Evolutionary conservation across 306 rosid species (phyloP), one percentile per base, ranked within the genome.

Genomic region (Argentina anserina): DNA sequence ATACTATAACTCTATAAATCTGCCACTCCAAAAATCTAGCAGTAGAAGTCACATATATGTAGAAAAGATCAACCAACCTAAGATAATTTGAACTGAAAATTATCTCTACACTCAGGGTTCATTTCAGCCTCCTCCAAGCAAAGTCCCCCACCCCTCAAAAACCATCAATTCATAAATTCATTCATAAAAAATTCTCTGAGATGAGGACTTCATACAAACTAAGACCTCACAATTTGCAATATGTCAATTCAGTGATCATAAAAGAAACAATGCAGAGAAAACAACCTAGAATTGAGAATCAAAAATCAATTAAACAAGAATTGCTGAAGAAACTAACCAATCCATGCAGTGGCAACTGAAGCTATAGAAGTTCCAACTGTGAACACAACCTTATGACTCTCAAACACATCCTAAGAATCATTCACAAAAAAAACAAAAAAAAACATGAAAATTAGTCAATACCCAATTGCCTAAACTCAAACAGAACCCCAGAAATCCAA

Each of bases 281-380:
- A 3, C 41, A 47, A 2, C 63, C 15, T 17, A 11, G 9, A 15
- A 49, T 67, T 28, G 6, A 72, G 5, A 26, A 82, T 39, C 9
- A 56, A 20, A 74, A 21, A 25, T 45, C 2, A 0, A 7, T 14
- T 33, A 34, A 50, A 20, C 43, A 58, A 29, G 5, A 73, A 49
- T n/a, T 31, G 8, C 25, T 39, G 9, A n/a, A 17, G 4, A 75
- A 75, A 87, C 84, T 70, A 55, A 94, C 99, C 99, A 59, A 84
- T 9, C 83, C 87, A 84, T 43, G 99, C 97, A 11, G 97, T 94
- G 31, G 91, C 91, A 46, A 94, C 90, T 65, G 99, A 94, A 15
- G 96, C 96, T 14, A 94, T 11, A 56, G 97, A 91, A 76, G 99
- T 94, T 33, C 97, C 99, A 15, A 90, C 75, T 0, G 99, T 88